A percentile compares a stretch with the other conserved stretches of the same genome.
These are phyloP conservation scores for Prunus dulcis DNA, from an alignment of 306 rosid species.

Conservation along the genomic window DNA sequence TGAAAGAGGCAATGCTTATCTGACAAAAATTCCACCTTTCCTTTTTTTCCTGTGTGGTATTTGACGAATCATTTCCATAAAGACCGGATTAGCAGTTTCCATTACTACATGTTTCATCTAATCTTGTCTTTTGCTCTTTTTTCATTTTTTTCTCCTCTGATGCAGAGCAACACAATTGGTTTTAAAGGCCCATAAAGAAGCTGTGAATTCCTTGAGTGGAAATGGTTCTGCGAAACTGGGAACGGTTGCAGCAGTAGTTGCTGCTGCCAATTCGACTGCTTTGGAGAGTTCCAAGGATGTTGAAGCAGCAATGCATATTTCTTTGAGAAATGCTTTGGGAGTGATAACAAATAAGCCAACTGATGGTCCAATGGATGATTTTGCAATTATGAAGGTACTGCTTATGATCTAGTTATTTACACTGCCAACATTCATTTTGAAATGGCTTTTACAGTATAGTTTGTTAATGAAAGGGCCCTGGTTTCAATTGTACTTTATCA, in stretches of 20 bases:
- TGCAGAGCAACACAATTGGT: conserved; percentile 90
- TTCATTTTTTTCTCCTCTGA: conserved; percentile 7
- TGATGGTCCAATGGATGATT: conserved; percentile 96
- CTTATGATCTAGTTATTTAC: conserved; percentile 12
- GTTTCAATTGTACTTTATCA: not conserved
- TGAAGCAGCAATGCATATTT: conserved; percentile 97
- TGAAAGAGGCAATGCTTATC: not conserved
- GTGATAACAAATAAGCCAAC: conserved; percentile 58
- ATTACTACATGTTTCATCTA: not conserved
- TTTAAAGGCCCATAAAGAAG: conserved; percentile 96
- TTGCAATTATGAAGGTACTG: conserved; percentile 89
- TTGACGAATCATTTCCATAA: not conserved
- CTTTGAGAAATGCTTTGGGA: conserved; percentile 87
- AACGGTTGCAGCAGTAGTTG: conserved; percentile 93
- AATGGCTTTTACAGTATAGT: not conserved
- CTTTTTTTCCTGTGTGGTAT: not conserved
- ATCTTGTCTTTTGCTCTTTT: conserved; percentile 14
- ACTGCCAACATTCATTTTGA: conserved; percentile 1
- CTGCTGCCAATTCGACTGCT: conserved; percentile 97
- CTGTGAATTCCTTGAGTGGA: conserved; percentile 95
- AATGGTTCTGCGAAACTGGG: conserved; percentile 88
- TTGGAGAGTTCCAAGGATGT: conserved; percentile 87
- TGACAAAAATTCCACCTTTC: not conserved
- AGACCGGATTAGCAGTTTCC: not conserved
- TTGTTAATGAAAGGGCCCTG: not conserved